These are phyloP conservation scores for Isabelozyma pseudorhagii DNA, from an alignment of 805 yeast species.

Conservation along the genomic window DNA sequence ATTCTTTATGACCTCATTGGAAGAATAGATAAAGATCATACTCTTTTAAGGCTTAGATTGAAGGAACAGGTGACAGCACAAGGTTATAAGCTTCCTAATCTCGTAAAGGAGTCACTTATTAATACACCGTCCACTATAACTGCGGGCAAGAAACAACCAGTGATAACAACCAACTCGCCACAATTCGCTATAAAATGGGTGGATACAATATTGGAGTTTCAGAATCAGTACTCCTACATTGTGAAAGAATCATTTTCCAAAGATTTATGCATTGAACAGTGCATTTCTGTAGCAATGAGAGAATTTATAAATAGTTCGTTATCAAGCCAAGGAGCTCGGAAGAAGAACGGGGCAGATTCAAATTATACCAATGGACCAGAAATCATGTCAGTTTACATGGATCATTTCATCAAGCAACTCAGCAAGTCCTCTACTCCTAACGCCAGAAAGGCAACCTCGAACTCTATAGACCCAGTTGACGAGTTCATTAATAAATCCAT, in stretches of 20 bases:
- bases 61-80: conserved; percentile 42
- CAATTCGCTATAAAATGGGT: conserved; percentile 69
- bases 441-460: conserved; percentile 6
- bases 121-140: not conserved
- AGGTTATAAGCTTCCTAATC: conserved; percentile 38
- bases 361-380: conserved; percentile 34
- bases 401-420: conserved; percentile 34
- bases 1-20: conserved; percentile 49
- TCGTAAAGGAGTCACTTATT: conserved; percentile 14
- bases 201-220: conserved; percentile 50
- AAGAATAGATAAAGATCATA: conserved; percentile 52
- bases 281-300: conserved; percentile 59
- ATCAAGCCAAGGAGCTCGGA: conserved; percentile 13
- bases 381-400: conserved; percentile 38
- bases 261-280: conserved; percentile 48
- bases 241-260: conserved; percentile 46
- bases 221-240: conserved; percentile 48
- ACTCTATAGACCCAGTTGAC: conserved; percentile 21
- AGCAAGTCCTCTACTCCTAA: conserved; percentile 17
- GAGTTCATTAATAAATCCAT: conserved; percentile 53
- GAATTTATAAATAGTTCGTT: conserved; percentile 51
- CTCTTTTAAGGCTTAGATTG: conserved; percentile 47
- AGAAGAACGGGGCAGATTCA: conserved; percentile 38
- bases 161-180: conserved; percentile 25
- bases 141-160: conserved; percentile 8